Evolutionary conservation across 208 protist genomes (phyloP), one percentile per base, ranked within the genome.

Genomic region (Leishmania martiniquensis): DNA sequence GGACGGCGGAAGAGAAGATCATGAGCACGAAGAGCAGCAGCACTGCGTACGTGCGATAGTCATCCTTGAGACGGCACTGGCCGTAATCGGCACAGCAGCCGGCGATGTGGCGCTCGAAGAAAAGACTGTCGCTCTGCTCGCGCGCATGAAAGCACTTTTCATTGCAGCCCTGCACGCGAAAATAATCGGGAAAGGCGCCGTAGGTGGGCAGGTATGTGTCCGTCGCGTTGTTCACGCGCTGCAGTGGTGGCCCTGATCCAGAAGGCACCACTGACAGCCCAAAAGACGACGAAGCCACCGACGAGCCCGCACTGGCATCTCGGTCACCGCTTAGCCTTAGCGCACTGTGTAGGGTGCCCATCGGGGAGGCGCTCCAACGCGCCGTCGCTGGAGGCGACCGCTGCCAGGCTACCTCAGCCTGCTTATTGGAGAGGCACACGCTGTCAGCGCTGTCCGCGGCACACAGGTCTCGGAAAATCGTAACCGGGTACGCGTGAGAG

Each of bases 51-150:
- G 78, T 80, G 32, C 87, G 75, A 63, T 86, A 86, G 34, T 55
- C 83, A 44, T 93, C 87, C 45, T 87, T 88, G 25, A 86, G 78
- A 4, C 84, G 85, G 80, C 87, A 93, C 34, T 71, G 55, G 12
- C 88, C 89, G 70, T 95, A 95, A 2, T 78, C 54, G 25, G 74
- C 76, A 69, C 91, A 95, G 69, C 91, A 95, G 17, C 80, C 54
- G 5, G 67, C 63, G 63, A 90, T 87, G 63, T 49, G 15, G 4
- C 51, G 54, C 15, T 54, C 65, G 44, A 87, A 44, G 34, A 54
- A 45, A 45, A 72, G 51, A 29, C 69, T 54, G 34, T 62, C 45
- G 15, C 22, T 55, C 20, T 51, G 60, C 32, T 75, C 78, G 15
- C 75, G 47, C 25, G n/a, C 37, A 4, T 7, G 6, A 49, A 85